phyloP scores from a whole-genome alignment of 2,329 filamentous ascomycete species.

The Claviceps fusiformis region DNA sequence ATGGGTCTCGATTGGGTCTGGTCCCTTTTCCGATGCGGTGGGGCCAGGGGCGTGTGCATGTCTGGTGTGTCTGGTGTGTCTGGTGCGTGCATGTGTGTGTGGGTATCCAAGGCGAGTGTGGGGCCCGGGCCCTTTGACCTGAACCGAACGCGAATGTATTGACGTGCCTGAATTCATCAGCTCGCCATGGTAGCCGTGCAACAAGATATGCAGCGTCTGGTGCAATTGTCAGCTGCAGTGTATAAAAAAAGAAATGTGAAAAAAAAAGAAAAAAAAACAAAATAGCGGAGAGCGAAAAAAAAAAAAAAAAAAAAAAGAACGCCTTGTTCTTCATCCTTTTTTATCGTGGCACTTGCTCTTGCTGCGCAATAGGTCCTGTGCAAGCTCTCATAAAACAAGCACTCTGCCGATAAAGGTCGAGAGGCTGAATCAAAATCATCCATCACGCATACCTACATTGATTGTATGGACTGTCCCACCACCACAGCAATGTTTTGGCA shows the following conservation, averaged over 20 bases:
- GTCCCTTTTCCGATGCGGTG: slow-evolving; percentile 4
- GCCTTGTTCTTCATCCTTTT: too few species aligned
- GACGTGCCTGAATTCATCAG: not conserved
- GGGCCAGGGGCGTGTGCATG: slow-evolving; percentile 2
- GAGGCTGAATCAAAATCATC: not conserved
- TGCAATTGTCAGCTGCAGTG: not conserved
- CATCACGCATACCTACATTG: not conserved
- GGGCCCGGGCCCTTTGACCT: not conserved
- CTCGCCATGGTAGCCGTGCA: not conserved
- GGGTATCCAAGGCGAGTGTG: not conserved
- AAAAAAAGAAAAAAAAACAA: too few species aligned
- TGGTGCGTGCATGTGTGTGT: not conserved
- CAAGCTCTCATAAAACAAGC: not conserved
- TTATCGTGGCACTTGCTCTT: too few species aligned
- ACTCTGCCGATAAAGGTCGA: not conserved
- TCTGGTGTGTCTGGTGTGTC: too few species aligned
- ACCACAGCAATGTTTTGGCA: not conserved
- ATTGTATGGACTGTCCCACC: not conserved
- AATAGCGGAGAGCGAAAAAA: too few species aligned
- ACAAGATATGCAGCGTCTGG: not conserved
- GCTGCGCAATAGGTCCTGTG: too few species aligned
- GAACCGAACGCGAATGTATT: not conserved
- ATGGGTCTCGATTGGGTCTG: not conserved
- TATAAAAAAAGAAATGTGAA: too few species aligned
- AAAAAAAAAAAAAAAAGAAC: too few species aligned